Conservation (phyloP, 1,284 basidiomycete genomes). For the Singerocomus rubriflavus region DNA sequence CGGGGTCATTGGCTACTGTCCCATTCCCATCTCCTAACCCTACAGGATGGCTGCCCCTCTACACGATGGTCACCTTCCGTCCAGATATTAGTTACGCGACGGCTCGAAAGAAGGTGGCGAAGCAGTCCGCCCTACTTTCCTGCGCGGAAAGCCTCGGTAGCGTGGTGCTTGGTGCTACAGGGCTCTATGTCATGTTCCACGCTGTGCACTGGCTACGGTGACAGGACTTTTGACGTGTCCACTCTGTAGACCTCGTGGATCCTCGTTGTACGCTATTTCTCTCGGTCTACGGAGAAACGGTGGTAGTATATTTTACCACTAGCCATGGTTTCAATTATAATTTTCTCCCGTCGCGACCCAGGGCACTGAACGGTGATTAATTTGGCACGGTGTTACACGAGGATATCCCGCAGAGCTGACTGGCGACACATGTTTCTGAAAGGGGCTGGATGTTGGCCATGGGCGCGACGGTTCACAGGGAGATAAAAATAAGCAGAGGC, state of each 20-base stretch:
- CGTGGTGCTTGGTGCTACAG: conserved; percentile 42
- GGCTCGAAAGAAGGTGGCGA: conserved; percentile 58
- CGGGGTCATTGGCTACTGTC: conserved; percentile 40
- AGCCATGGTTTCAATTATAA: conserved; percentile 24
- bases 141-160: conserved; percentile 45
- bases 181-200: conserved; percentile 41
- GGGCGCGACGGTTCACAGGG: conserved; percentile 29
- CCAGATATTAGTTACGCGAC: conserved; percentile 89
- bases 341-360: conserved; percentile 19
- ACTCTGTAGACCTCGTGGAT: conserved; percentile 32
- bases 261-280: conserved; percentile 7
- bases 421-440: conserved; percentile 27
- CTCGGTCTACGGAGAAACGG: conserved; percentile 14
- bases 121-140: conserved; percentile 55
- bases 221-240: conserved; percentile 19
- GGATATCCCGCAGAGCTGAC: conserved; percentile 29
- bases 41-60: conserved; percentile 86
- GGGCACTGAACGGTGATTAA: conserved; percentile 34
- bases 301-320: conserved; percentile 15
- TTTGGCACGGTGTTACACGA: conserved; percentile 31
- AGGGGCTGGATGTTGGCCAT: conserved; percentile 17
- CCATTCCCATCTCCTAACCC: conserved; percentile 57
- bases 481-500: conserved; percentile 31
- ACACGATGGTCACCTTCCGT: conserved; percentile 97
- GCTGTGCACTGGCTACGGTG: conserved; percentile 35